Conservation (phyloP, 1,139 yeast species). For the Pichia kudriavzevii region DNA sequence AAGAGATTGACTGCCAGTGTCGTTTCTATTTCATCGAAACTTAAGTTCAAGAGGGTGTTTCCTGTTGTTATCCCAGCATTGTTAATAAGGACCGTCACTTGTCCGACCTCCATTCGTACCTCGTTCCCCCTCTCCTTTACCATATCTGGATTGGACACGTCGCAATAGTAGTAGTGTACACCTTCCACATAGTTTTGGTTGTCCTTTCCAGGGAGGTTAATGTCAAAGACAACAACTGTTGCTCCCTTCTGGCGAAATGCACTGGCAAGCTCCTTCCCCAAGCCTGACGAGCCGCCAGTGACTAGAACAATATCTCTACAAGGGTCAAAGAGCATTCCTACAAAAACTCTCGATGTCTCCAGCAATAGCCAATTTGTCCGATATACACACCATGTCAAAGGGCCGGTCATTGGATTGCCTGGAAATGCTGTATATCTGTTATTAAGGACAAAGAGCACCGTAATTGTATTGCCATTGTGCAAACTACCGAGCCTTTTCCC, state of each 20-base stretch:
- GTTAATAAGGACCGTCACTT: constrained; percentile 60
- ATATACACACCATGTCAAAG: constrained; percentile 19
- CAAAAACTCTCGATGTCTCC: constrained; percentile 30
- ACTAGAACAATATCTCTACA: constrained; percentile 54
- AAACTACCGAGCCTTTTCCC: too few relatives aligned
- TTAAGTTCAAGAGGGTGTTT: constrained; percentile 44
- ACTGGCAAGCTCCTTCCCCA: constrained; percentile 59
- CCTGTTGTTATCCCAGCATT: constrained; percentile 77
- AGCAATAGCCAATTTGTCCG: constrained; percentile 30
- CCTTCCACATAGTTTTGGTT: constrained; percentile 30
- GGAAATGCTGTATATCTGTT: not conserved
- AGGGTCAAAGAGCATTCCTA: constrained; percentile 48
- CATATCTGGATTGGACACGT: constrained; percentile 47
- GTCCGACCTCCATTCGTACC: constrained; percentile 47
- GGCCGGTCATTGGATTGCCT: constrained; percentile 23
- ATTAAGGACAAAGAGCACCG: too few relatives aligned
- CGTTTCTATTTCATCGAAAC: constrained; percentile 50
- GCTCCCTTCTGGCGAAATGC: constrained; percentile 36
- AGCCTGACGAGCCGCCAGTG: constrained; percentile 77
- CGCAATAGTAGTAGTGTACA: constrained; percentile 56
- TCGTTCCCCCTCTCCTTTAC: constrained; percentile 32
- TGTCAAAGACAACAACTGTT: constrained; percentile 58
- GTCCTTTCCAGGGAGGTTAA: constrained; percentile 34
- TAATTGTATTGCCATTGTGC: too few relatives aligned
- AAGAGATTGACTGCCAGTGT: constrained; percentile 59